Base-by-base conservation (phyloP, 2,329 filamentous ascomycete genomes). In the Tolypocladium endophyticum region DNA sequence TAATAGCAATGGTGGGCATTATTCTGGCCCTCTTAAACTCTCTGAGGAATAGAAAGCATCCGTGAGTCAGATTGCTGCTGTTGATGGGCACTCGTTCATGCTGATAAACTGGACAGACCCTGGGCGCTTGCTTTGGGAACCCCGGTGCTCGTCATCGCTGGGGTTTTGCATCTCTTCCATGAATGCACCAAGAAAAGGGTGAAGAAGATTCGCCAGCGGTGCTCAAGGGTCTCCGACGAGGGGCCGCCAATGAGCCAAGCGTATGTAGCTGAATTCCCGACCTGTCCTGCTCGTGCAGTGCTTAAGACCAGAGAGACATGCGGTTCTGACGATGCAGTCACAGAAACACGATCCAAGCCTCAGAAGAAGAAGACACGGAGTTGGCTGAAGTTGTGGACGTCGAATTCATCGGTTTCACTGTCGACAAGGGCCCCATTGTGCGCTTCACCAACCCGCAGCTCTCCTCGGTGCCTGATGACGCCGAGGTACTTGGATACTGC, bases 91-190 rank as follows among this genome's bases (percentile, higher is more conserved):
- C 8, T 11, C 8, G 11, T 23, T n/a, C 30, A 36, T n/a, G 50
- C 50, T 54, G 14, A 54, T 20, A 5, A 14, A 16, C 50, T 33
- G 12, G 36, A 43, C 45, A 79, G 77, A 20, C 79, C 79, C 0
- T 86, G 82, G 82, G 82, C 79, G 2, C 76, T 86, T 8, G 83
- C 82, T 16, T 68, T 86, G 16, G 83, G 83, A 8, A 86, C 83
- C 0, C 83, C 83, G 0, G 81, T 85, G 2, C 74, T 85, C 11
- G 82, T 85, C 35, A 80, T 84, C 56, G 82, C 81, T 6, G 81
- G 80, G 0, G 64, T 83, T 52, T 76, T 80, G 43, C 75, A 82
- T 66, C 70, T 82, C 45, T 69, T 82, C 54, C 77, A 79, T 59
- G 72, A 73, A 58, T 72, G 68, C 62, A 70, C 72, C 11, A 69